A percentile compares a stretch with the other conserved stretches of the same genome.
Conservation (phyloP, 2,329 filamentous ascomycete species). For the Aureobasidium sp. region DNA sequence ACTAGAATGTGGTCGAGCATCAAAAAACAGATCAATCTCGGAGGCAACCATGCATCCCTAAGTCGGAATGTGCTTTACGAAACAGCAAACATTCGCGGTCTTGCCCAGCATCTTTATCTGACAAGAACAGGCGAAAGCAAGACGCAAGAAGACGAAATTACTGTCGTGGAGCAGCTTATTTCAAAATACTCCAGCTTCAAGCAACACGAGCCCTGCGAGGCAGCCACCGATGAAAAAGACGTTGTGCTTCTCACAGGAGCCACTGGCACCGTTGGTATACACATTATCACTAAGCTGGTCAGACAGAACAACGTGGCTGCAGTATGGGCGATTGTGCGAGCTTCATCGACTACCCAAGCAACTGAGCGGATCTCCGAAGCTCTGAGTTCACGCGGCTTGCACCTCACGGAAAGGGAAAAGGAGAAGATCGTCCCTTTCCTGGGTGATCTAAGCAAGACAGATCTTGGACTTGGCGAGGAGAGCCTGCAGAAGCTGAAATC, state of each 20-base stretch:
- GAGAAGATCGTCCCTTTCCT: constrained; percentile 31
- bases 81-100: constrained; percentile 38
- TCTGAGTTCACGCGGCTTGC: constrained; percentile 29
- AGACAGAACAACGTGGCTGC: constrained; percentile 23
- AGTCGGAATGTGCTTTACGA: constrained; percentile 54
- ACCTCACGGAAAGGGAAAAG: constrained; percentile 21
- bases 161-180: constrained; percentile 40
- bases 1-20: constrained; percentile 48
- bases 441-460: constrained; percentile 30
- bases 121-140: constrained; percentile 32
- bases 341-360: constrained; percentile 27
- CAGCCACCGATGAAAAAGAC: constrained; percentile 13
- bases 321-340: constrained; percentile 47
- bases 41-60: constrained; percentile 31
- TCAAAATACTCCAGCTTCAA: constrained; percentile 34
- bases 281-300: constrained; percentile 39
- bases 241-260: constrained; percentile 49
- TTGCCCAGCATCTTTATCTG: constrained; percentile 38
- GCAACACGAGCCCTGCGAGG: constrained; percentile 16
- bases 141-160: constrained; percentile 27
- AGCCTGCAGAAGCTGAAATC: constrained; percentile 22
- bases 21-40: constrained; percentile 41
- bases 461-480: constrained; percentile 31
- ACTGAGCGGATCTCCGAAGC: constrained; percentile 29
- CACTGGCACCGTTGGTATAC: constrained; percentile 57